A percentile compares a stretch with the other conserved stretches of the same genome.
Evolutionary conservation across 257 asterid genomes (phyloP).

Genomic region (Knoxia roxburghii): DNA sequence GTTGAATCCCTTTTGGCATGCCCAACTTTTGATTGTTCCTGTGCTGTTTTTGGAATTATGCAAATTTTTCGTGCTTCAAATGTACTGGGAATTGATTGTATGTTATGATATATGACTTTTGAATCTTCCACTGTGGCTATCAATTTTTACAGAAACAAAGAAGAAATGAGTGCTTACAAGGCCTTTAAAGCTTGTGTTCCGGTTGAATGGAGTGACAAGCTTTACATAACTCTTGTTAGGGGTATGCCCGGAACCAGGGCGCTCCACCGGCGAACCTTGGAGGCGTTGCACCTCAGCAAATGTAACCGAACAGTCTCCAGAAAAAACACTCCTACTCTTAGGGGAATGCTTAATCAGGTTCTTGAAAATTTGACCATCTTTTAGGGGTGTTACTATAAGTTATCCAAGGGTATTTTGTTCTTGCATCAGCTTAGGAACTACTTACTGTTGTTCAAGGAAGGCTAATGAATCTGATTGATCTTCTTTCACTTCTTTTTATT

Average conservation of each 20-base stretch:
- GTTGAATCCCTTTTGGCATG: background rate
- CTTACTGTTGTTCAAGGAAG: background rate
- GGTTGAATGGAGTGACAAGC: constrained; percentile 82
- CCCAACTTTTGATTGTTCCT: background rate
- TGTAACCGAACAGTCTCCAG: constrained; percentile 84
- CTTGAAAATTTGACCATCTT: background rate
- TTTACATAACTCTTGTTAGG: constrained; percentile 87
- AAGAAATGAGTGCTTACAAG: constrained; percentile 75
- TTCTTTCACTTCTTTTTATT: background rate
- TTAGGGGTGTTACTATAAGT: background rate
- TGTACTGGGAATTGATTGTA: background rate
- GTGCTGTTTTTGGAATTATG: background rate
- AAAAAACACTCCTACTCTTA: constrained; percentile 76
- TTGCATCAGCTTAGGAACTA: background rate
- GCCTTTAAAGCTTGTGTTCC: constrained; percentile 78
- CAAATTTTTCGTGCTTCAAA: background rate
- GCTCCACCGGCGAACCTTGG: constrained; percentile 93
- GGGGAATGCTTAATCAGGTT: constrained; percentile 99
- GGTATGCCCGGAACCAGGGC: constrained; percentile 93
- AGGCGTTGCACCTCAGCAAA: constrained; percentile 80
- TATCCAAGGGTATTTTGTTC: background rate
- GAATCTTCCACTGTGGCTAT: background rate
- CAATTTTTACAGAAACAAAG: background rate
- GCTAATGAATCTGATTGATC: background rate
- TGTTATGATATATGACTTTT: background rate